Percentiles rank a stretch among this genome's conserved stretches.
Conservation (phyloP, 1,284 basidiomycete species). For the Apiotrichum brassicae region DNA sequence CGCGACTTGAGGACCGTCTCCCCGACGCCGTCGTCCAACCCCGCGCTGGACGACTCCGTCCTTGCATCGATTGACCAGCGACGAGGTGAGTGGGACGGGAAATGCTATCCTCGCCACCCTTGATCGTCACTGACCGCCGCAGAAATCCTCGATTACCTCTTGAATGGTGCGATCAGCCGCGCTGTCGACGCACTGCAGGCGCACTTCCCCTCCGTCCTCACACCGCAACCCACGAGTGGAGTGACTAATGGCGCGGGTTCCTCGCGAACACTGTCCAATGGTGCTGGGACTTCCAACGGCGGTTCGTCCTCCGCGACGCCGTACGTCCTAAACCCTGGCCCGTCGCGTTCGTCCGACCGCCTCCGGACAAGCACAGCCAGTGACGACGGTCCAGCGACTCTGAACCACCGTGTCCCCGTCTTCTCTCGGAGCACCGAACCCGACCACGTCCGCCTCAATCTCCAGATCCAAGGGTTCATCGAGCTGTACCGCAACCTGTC, state of each 20-base stretch:
- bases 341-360: background rate
- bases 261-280: background rate
- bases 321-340: background rate
- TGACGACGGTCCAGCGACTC: background rate
- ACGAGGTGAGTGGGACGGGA: constrained; percentile 23
- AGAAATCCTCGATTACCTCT: constrained; percentile 34
- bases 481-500: constrained; percentile 24
- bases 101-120: background rate
- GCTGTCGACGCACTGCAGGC: constrained; percentile 33
- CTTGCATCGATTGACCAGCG: constrained; percentile 31
- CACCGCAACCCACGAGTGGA: background rate
- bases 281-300: background rate
- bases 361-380: no score
- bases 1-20: background rate
- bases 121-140: no score
- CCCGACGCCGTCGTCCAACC: background rate
- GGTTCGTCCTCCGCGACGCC: background rate
- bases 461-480: constrained; percentile 44
- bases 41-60: constrained; percentile 15
- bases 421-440: constrained; percentile 26
- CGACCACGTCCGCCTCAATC: constrained; percentile 39
- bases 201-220: constrained; percentile 36
- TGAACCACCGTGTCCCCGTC: constrained; percentile 24
- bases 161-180: constrained; percentile 34
- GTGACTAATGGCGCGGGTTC: background rate